A percentile compares a stretch with the other conserved stretches of the same genome.
Evolutionary conservation across 2,329 filamentous ascomycete genomes (phyloP).

Genomic region (Graphilbum ipis-grandicollis): DNA sequence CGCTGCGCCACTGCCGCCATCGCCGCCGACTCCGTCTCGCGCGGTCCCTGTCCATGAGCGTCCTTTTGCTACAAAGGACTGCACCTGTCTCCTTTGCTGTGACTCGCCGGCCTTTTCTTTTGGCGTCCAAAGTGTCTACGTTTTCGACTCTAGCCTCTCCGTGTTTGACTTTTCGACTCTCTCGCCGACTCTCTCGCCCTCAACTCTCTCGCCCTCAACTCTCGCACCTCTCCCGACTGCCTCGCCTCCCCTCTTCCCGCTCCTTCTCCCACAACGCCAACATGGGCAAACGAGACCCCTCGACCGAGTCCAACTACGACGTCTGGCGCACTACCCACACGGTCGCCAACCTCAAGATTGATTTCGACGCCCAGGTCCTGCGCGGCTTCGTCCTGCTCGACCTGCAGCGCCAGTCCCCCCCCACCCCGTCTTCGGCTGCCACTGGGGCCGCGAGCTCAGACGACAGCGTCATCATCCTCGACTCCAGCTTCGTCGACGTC

Average conservation of each 20-base stretch:
- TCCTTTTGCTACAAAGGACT: background rate
- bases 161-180: too few species aligned
- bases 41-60: too few species aligned
- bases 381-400: constrained; percentile 60
- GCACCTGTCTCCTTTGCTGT: constrained; percentile 1
- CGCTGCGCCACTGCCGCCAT: background rate
- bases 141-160: too few species aligned
- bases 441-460: too few species aligned
- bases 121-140: background rate
- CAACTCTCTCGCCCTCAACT: background rate
- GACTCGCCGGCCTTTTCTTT: background rate
- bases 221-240: background rate
- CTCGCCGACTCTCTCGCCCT: background rate
- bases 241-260: background rate
- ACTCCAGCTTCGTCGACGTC: constrained; percentile 72
- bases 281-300: constrained; percentile 48
- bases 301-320: constrained; percentile 83
- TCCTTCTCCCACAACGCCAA: background rate
- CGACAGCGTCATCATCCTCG: constrained; percentile 55
- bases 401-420: constrained; percentile 44
- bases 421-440: constrained; percentile 28
- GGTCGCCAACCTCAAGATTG: constrained; percentile 61
- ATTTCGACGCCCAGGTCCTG: constrained; percentile 66
- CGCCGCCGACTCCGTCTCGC: background rate
- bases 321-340: constrained; percentile 76